Evolutionary conservation across 352 stramenopile species (phyloP).

Genomic region (Globisporangium radiosum): DNA sequence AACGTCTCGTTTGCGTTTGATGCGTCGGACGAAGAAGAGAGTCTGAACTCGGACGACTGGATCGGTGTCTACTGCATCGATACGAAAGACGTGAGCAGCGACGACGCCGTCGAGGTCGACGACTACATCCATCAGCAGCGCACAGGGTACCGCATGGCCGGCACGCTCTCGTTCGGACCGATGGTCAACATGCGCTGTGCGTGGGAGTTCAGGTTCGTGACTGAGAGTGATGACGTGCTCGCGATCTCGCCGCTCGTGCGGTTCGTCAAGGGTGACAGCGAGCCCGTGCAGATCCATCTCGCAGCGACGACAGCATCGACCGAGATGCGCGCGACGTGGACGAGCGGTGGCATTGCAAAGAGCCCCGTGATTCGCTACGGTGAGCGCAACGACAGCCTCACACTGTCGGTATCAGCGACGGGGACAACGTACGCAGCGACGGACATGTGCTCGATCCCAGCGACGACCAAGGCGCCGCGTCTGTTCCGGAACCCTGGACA

Average conservation of each 20-base stretch:
- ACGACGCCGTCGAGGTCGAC: background rate
- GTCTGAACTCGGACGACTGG: constrained; percentile 11
- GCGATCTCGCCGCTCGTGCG: constrained; percentile 25
- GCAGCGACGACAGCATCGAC: constrained; percentile 4
- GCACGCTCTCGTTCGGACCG: constrained; percentile 12
- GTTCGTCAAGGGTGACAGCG: constrained; percentile 25
- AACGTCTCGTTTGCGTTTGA: constrained; percentile 24
- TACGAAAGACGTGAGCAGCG: background rate
- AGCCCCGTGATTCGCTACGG: constrained; percentile 33
- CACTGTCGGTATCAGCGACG: constrained; percentile 1
- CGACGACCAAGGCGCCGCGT: constrained; percentile 7
- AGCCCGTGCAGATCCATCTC: constrained; percentile 26
- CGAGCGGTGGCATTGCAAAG: constrained; percentile 24
- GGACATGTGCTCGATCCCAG: constrained; percentile 12
- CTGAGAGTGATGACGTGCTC: constrained; percentile 21
- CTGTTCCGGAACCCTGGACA: constrained; percentile 10
- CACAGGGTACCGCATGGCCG: background rate
- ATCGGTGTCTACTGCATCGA: constrained; percentile 16
- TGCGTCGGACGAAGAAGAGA: constrained; percentile 4
- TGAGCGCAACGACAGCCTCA: constrained; percentile 15
- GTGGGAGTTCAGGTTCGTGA: constrained; percentile 27
- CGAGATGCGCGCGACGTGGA: constrained; percentile 56
- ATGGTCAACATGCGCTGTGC: constrained; percentile 26
- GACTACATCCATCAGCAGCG: constrained; percentile 12
- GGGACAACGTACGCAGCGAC: constrained; percentile 11